These are phyloP conservation scores for Salix dunnii DNA, from an alignment of 345 rosid species.

Conservation along the genomic window DNA sequence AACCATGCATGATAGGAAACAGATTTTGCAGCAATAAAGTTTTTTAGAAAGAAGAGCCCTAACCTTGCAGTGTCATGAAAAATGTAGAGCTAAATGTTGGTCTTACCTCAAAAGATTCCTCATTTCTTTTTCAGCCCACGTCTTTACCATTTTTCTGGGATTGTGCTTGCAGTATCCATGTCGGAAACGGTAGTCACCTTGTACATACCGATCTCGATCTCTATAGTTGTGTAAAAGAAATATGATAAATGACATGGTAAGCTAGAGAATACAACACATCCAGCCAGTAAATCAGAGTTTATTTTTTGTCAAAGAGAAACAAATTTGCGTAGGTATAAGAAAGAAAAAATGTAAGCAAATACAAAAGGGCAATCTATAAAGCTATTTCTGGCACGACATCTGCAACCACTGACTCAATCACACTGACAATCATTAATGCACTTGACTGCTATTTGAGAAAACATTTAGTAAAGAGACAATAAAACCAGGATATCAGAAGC, in stretches of 20 bases:
- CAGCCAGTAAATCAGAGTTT: background rate
- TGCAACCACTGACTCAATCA: background rate
- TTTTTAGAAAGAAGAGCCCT: background rate
- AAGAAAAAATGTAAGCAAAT: no score
- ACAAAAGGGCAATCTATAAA: background rate
- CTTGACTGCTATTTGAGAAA: background rate
- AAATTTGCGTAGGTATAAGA: no score
- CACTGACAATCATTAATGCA: background rate
- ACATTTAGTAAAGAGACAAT: background rate
- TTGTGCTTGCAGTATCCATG: conserved; percentile 91
- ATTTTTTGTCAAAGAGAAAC: no score
- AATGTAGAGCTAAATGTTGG: background rate
- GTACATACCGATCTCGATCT: conserved; percentile 94
- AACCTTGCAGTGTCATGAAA: background rate
- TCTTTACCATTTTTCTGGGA: conserved; percentile 96
- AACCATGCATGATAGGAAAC: background rate
- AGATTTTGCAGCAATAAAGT: background rate
- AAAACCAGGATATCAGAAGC: background rate
- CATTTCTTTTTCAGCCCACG: conserved; percentile 98
- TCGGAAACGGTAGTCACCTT: conserved; percentile 96
- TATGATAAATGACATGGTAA: background rate
- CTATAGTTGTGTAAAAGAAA: conserved; percentile 27
- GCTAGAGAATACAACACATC: background rate
- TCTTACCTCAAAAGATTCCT: conserved; percentile 85
- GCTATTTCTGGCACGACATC: background rate